These are phyloP conservation scores for Candida fluviatilis DNA, from an alignment of 805 yeast genomes.

Conservation along the genomic window DNA sequence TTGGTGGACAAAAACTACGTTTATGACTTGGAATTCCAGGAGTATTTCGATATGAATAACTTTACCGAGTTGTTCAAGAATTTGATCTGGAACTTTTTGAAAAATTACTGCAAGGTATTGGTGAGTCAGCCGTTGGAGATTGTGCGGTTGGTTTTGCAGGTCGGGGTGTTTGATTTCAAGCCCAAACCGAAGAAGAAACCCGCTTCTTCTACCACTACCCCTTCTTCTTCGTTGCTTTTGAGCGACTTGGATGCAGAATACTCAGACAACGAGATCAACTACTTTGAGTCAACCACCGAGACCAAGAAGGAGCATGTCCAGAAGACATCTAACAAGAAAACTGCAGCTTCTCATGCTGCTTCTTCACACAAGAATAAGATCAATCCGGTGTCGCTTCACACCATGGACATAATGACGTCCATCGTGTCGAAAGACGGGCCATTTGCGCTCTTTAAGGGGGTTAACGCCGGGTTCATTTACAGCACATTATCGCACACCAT, in stretches of 20 bases:
- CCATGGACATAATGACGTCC: slow-evolving; percentile 61
- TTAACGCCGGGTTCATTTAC: slow-evolving; percentile 75
- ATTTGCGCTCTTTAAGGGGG: slow-evolving; percentile 66
- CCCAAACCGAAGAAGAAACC: background rate
- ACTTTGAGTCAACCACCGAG: slow-evolving; percentile 23
- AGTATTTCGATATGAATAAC: slow-evolving; percentile 58
- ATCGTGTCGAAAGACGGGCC: slow-evolving; percentile 68
- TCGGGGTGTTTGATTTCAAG: slow-evolving; percentile 53
- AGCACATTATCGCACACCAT: slow-evolving; percentile 70
- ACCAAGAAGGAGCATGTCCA: background rate
- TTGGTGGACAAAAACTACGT: slow-evolving; percentile 38
- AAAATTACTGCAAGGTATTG: slow-evolving; percentile 65
- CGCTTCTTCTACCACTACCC: slow-evolving; percentile 4
- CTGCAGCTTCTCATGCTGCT: too few species aligned
- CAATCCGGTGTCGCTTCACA: slow-evolving; percentile 57
- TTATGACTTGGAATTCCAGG: slow-evolving; percentile 60
- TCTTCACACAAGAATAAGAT: slow-evolving; percentile 25
- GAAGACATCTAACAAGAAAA: background rate
- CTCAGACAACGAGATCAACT: slow-evolving; percentile 24
- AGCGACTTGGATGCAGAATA: slow-evolving; percentile 12
- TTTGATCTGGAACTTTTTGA: slow-evolving; percentile 56
- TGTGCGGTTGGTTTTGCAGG: slow-evolving; percentile 71
- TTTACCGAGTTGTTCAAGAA: slow-evolving; percentile 54
- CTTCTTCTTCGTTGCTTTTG: slow-evolving; percentile 1
- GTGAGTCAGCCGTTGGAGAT: slow-evolving; percentile 88